Conservation (phyloP, 768 basidiomycete genomes). For the Suillus occidentalis region DNA sequence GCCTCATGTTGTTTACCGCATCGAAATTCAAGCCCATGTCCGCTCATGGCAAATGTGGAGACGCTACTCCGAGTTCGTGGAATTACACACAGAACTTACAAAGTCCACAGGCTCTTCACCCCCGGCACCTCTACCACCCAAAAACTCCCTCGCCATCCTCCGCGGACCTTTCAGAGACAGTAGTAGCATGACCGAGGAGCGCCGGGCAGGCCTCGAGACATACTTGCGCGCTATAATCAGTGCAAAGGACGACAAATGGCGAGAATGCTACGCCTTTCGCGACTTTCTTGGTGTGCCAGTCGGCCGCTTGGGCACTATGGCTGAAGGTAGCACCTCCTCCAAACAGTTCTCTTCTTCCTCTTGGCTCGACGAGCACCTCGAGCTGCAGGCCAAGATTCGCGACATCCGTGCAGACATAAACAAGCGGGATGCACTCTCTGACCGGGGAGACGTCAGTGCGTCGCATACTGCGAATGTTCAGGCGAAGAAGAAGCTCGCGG, state of each 20-base stretch:
- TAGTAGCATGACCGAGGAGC: constrained; percentile 69
- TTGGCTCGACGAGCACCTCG: constrained; percentile 90
- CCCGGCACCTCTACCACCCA: constrained; percentile 79
- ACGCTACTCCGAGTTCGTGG: constrained; percentile 93
- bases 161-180: constrained; percentile 51
- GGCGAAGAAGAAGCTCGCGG: constrained; percentile 83
- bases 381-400: constrained; percentile 73
- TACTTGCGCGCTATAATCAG: constrained; percentile 88
- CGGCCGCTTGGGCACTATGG: constrained; percentile 45
- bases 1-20: constrained; percentile 78
- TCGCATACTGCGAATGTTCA: constrained; percentile 81
- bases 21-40: constrained; percentile 84
- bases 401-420: constrained; percentile 85
- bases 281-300: constrained; percentile 86
- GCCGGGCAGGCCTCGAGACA: constrained; percentile 71
- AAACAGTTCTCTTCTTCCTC: constrained; percentile 68
- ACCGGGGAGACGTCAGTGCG: constrained; percentile 67
- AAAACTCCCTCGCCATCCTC: constrained; percentile 73
- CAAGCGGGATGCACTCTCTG: constrained; percentile 81
- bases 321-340: constrained; percentile 30
- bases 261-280: constrained; percentile 74
- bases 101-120: constrained; percentile 81
- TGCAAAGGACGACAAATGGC: constrained; percentile 80
- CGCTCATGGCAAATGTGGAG: constrained; percentile 93
- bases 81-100: constrained; percentile 78